Evolutionary conservation across 306 rosid species (phyloP), one percentile per base, ranked within the genome.

Genomic region (Gynostemma pentaphyllum): DNA sequence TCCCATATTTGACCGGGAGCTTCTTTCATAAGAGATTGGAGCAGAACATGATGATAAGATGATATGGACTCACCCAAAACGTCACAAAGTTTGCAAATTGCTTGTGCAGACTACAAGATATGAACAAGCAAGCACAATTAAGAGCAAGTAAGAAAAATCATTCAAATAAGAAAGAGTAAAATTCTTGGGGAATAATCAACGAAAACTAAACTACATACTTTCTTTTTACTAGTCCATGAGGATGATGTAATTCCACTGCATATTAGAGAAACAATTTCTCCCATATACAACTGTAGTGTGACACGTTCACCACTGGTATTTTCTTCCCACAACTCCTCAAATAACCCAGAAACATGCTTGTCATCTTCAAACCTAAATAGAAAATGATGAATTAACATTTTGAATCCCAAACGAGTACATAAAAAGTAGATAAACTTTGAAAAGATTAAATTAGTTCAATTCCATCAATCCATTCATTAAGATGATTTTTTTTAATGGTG

Each of bases 311-410:
- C 87, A 70, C 98, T 92, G 34, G 95, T 84, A 79, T 79, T 83
- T 81, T 88, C 96, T 82, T 92, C 95, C 98, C 98, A 92, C 72
- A 92, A 78, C 78, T 88, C 98, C 81, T 92, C 95, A 73, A 85
- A 88, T 64, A 75, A 61, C 56, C 81, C 79, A 49, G 94, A 88
- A 71, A 92, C 83, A 72, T 45, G 48, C 71, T 86, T 83, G 69
- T 92, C 98, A 72, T 86, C 95, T 39, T 88, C 95, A 55, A 92
- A 92, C 57, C 98, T 92, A 80, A 75, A 71, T 24, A 46, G 34
- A 16, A 74, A 30, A 18, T 46, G 40, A 48, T 7, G 6, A 50
- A 21, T 28, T 10, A 66, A 21, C 11, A 13, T 42, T 45, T 29
- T 45, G 16, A 64, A 44, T 42, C 42, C 29, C 53, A 45, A 44